Conservation (phyloP, 768 basidiomycete genomes). For the Phaeotremella fagi region DNA sequence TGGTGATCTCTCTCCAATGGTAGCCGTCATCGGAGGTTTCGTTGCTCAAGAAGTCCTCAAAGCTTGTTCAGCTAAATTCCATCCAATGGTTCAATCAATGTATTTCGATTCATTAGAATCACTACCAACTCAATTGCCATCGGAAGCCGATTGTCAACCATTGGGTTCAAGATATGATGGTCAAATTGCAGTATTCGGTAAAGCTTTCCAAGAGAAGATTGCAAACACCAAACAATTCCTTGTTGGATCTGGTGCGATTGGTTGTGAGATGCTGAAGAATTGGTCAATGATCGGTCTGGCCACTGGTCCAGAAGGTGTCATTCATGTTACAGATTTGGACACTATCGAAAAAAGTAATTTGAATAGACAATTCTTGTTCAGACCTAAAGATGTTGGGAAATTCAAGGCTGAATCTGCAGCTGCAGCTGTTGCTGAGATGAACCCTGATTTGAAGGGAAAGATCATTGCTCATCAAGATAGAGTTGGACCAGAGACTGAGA, state of each 20-base stretch:
- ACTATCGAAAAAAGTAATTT: conserved; percentile 99
- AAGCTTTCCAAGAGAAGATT: conserved; percentile 85
- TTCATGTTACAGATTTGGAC: conserved; percentile 94
- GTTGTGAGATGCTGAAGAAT: conserved; percentile 99
- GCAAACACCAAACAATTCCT: conserved; percentile 87
- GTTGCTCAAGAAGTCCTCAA: conserved; percentile 97
- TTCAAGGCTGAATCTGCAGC: conserved; percentile 96
- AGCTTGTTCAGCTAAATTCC: conserved; percentile 95
- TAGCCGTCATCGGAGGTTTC: conserved; percentile 93
- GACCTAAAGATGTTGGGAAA: conserved; percentile 89
- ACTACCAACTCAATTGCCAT: conserved; percentile 67
- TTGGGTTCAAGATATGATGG: conserved; percentile 80
- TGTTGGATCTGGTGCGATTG: conserved; percentile 97
- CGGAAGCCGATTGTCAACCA: conserved; percentile 78
- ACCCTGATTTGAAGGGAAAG: conserved; percentile 78
- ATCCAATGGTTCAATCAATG: conserved; percentile 87
- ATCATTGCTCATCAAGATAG: conserved; percentile 85
- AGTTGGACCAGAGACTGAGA: conserved; percentile 87
- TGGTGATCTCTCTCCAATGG: conserved; percentile 82
- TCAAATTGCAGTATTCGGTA: conserved; percentile 94
- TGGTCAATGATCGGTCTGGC: conserved; percentile 99
- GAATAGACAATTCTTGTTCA: conserved; percentile 96
- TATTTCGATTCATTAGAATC: conserved; percentile 98
- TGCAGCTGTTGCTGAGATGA: conserved; percentile 89
- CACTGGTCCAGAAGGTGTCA: conserved; percentile 65